Base-by-base conservation (phyloP, 345 rosid genomes). In the Gossypium rotundifolium region DNA sequence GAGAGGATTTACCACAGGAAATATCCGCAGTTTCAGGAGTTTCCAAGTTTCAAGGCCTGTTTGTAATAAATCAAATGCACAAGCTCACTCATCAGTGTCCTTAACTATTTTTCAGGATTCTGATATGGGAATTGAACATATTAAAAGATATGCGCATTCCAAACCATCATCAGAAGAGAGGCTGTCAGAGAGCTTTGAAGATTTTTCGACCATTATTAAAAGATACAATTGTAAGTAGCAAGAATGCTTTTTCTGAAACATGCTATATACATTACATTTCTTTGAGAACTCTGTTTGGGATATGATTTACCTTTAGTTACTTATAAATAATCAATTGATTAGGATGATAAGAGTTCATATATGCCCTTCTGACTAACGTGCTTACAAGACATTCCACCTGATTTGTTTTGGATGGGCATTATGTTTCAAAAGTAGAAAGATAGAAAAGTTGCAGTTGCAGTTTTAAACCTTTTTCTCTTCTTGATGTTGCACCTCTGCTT, bases 131-230 rank as follows among this genome's bases (percentile, higher is more conserved):
- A 23, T 73, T 70, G 52, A 9, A 55, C 40, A 25, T 11, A 59
- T 55, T 51, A 51, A 51, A 51, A 51, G 55, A 51, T 51, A 72
- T 60, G 70, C 72, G 66, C 82, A 78, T 46, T 64, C 83, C 70
- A 80, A 80, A 74, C 78, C 87, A 23, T 84, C 83, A 38, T 83
- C 88, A 72, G 90, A 86, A 65, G 91, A 86, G 80, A 79, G 54
- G 60, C 80, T 76, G 73, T 79, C 87, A 61, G 84, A 79, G 76
- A 84, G 87, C 75, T 79, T 76, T 70, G 84, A 71, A 74, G 92
- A 89, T 18, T 86, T 79, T 78, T 87, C 81, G 27, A 84, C 85
- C 44, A 71, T 78, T 59, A 72, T 78, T 70, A 57, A 70, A 70
- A 77, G 80, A 81, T 51, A 80, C 74, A 59, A 71, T 76, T 59